phyloP scores from a whole-genome alignment of 2,329 filamentous ascomycete genomes.

The Pezicula radicicola region DNA sequence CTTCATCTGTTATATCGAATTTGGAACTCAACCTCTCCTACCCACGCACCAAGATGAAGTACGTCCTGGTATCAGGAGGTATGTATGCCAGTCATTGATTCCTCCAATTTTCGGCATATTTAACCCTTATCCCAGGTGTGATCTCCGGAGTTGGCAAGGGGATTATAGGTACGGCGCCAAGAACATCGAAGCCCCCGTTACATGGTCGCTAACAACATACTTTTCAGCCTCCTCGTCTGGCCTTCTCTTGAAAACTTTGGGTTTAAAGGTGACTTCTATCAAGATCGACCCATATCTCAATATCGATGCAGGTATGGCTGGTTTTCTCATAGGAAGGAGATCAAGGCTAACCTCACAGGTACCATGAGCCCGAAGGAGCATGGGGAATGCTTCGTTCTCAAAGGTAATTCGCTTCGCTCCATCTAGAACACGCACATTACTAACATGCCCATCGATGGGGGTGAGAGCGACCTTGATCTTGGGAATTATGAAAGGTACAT shows the following conservation, averaged over 20 bases:
- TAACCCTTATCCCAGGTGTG: slow-evolving; percentile 27
- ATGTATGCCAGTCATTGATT: neutral
- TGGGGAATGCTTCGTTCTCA: slow-evolving; percentile 85
- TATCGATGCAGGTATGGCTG: too few relatives aligned
- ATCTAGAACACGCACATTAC: too few relatives aligned
- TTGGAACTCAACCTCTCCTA: too few relatives aligned
- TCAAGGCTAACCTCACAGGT: slow-evolving; percentile 43
- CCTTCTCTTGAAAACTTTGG: too few relatives aligned
- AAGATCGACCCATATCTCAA: too few relatives aligned
- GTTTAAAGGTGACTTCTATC: too few relatives aligned
- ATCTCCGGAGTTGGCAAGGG: slow-evolving; percentile 61
- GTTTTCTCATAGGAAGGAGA: too few relatives aligned
- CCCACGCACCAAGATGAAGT: slow-evolving; percentile 61
- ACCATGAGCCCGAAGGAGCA: slow-evolving; percentile 62
- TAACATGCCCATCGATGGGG: slow-evolving; percentile 53
- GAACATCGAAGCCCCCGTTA: neutral
- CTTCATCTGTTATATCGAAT: too few relatives aligned
- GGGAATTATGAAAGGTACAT: slow-evolving; percentile 82
- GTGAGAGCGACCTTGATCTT: slow-evolving; percentile 72
- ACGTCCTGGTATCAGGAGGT: slow-evolving; percentile 79
- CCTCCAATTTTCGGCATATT: too few relatives aligned
- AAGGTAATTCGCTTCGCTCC: slow-evolving; percentile 26
- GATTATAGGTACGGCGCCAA: slow-evolving; percentile 56
- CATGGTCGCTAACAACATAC: too few relatives aligned
- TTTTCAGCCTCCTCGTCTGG: too few relatives aligned